Evolutionary conservation across 1,139 yeast species (phyloP), one percentile per base, ranked within the genome.

Genomic region (Saccharomycopsis hybrid): DNA sequence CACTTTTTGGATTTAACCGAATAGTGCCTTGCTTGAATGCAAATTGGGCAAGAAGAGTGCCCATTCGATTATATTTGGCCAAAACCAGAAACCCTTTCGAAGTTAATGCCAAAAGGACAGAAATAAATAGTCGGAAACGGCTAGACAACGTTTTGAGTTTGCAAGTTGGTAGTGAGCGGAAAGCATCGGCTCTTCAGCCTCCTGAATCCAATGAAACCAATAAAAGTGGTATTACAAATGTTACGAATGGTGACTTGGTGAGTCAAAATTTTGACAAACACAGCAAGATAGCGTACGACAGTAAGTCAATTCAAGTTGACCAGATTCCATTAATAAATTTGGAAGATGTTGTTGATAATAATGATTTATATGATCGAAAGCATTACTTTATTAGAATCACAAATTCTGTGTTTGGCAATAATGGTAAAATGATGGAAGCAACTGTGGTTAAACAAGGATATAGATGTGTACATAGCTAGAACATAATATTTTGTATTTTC

Each of bases 61-160:
- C 48, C 36, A 27, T 31, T 4, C 25, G 48, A 30, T 25, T 44
- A 5, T 36, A 9, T 36, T 30, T 44, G 25, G 33, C 47, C 5
- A 5, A 11, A 13, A 9, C 47, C 27, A 27, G n/a, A 28, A 44
- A 36, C 18, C 41, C 41, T 7, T 35, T 44, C 8, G 47, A 44
- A 36, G 28, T 44, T 41, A 44, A 44, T 29, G 5, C 27, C 28
- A 44, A 44, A 18, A 9, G 47, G 30, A 25, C 11, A n/a, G 47
- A 44, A 36, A 44, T 44, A 30, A 44, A 44, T 18, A 13, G 28
- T 8, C 25, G 18, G 29, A 25, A 25, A 24, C 18, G 18, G 18
- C 18, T 18, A 18, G 18, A 18, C 18, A 18, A 18, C 18, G 18
- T 18, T 18, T 18, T 18, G 18, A 18, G 18, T 18, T 18, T 18